Percentiles rank a stretch among this genome's conserved stretches.
These are phyloP conservation scores for Arctium lappa DNA, from an alignment of 129 eudicot species.

Conservation along the genomic window DNA sequence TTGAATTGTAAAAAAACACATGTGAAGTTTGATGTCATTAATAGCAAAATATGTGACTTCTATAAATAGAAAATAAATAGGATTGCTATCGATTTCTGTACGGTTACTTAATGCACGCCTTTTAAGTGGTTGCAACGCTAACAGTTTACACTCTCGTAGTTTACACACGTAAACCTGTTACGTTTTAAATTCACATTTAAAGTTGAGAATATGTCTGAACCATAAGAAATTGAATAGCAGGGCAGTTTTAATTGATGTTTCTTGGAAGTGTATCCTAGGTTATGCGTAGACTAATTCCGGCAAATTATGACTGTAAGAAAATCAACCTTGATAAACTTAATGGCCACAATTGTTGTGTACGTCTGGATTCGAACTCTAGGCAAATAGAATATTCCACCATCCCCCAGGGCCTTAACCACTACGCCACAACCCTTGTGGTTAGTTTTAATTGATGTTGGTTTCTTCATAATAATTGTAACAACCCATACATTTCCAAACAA, in stretches of 20 bases:
- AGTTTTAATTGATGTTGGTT: background rate
- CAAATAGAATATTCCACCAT: too few species aligned
- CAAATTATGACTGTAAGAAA: too few species aligned
- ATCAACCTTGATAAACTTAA: too few species aligned
- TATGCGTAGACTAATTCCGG: too few species aligned
- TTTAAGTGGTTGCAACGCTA: slow-evolving; percentile 20
- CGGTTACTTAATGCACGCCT: slow-evolving; percentile 22
- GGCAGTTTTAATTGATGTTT: too few species aligned
- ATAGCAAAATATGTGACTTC: background rate
- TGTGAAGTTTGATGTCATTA: background rate
- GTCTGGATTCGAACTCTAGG: too few species aligned
- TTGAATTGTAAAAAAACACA: background rate
- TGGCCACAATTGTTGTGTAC: too few species aligned
- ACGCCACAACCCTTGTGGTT: too few species aligned
- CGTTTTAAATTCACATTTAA: background rate
- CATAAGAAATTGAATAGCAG: background rate
- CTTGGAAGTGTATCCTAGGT: too few species aligned
- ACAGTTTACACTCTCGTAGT: slow-evolving; percentile 19
- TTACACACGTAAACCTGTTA: background rate
- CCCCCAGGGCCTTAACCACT: too few species aligned
- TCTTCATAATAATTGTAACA: background rate
- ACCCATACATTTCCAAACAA: too few species aligned
- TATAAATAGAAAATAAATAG: background rate
- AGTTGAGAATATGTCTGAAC: background rate
- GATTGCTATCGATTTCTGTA: background rate